Evolutionary conservation across 1,284 basidiomycete genomes (phyloP).

Genomic region (Cutaneotrichosporon sp.): DNA sequence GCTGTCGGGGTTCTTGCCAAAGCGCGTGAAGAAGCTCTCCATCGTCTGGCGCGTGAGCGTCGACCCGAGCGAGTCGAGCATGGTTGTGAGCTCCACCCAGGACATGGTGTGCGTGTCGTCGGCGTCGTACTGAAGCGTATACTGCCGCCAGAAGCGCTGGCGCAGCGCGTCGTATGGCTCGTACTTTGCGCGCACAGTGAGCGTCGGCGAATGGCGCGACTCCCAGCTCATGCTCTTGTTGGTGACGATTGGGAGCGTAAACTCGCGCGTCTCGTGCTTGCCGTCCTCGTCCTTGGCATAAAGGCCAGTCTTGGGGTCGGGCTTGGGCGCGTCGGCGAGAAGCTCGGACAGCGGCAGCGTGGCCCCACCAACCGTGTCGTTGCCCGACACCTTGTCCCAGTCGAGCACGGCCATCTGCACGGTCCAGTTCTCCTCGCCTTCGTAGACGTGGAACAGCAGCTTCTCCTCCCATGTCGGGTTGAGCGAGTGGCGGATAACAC

Average conservation of each 20-base stretch:
- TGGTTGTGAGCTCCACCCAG: slow-evolving; percentile 82
- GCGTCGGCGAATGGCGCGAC: slow-evolving; percentile 41
- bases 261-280: slow-evolving; percentile 63
- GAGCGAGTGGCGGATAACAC: slow-evolving; percentile 78
- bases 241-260: slow-evolving; percentile 50
- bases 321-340: slow-evolving; percentile 65
- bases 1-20: slow-evolving; percentile 59
- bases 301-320: slow-evolving; percentile 65
- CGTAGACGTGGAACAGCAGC: slow-evolving; percentile 86
- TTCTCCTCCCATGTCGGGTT: slow-evolving; percentile 95
- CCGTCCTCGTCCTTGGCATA: slow-evolving; percentile 58
- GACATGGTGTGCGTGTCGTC: slow-evolving; percentile 77
- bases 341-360: slow-evolving; percentile 65
- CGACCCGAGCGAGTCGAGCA: slow-evolving; percentile 94
- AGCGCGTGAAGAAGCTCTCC: slow-evolving; percentile 69
- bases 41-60: slow-evolving; percentile 78
- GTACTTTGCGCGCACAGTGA: slow-evolving; percentile 70
- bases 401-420: slow-evolving; percentile 79
- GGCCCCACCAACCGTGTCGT: slow-evolving; percentile 78
- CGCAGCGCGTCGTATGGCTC: slow-evolving; percentile 88
- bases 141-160: slow-evolving; percentile 86
- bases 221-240: slow-evolving; percentile 46
- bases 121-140: slow-evolving; percentile 83
- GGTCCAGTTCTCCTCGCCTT: slow-evolving; percentile 73
- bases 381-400: slow-evolving; percentile 80